Conservation (phyloP, 1,139 yeast species). For the Kazachstania sp. region DNA sequence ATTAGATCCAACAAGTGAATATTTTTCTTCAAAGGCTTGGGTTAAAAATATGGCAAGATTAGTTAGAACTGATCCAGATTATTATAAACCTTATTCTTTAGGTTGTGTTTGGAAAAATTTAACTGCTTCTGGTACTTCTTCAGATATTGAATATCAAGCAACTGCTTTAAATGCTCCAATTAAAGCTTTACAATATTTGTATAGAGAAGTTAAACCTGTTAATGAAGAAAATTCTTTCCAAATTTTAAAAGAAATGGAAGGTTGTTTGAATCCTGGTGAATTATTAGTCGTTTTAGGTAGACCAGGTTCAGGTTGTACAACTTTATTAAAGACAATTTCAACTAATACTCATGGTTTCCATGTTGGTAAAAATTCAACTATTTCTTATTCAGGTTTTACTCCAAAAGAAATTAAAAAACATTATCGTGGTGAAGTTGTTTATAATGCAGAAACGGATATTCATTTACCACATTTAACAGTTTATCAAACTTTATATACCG, state of each 20-base stretch:
- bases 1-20: slow-evolving; percentile 46
- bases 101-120: slow-evolving; percentile 65
- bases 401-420: slow-evolving; percentile 41
- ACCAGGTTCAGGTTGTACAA: slow-evolving; percentile 83
- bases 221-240: slow-evolving; percentile 36
- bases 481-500: slow-evolving; percentile 58
- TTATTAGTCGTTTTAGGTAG: slow-evolving; percentile 70
- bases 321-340: slow-evolving; percentile 63
- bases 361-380: slow-evolving; percentile 41
- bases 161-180: slow-evolving; percentile 50
- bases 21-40: slow-evolving; percentile 62
- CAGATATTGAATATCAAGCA: slow-evolving; percentile 72
- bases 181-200: slow-evolving; percentile 15
- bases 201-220: slow-evolving; percentile 24
- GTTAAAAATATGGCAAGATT: slow-evolving; percentile 57
- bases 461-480: slow-evolving; percentile 37
- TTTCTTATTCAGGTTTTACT: slow-evolving; percentile 44
- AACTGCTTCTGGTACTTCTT: slow-evolving; percentile 65
- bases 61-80: slow-evolving; percentile 49
- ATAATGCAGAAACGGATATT: slow-evolving; percentile 60
- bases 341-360: slow-evolving; percentile 66
- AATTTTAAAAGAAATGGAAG: slow-evolving; percentile 61
- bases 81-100: slow-evolving; percentile 52
- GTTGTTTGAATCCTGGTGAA: slow-evolving; percentile 60
- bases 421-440: slow-evolving; percentile 62